Evolutionary conservation across 2,329 filamentous ascomycete species (phyloP).

Genomic region (Scytalidium lignicola): DNA sequence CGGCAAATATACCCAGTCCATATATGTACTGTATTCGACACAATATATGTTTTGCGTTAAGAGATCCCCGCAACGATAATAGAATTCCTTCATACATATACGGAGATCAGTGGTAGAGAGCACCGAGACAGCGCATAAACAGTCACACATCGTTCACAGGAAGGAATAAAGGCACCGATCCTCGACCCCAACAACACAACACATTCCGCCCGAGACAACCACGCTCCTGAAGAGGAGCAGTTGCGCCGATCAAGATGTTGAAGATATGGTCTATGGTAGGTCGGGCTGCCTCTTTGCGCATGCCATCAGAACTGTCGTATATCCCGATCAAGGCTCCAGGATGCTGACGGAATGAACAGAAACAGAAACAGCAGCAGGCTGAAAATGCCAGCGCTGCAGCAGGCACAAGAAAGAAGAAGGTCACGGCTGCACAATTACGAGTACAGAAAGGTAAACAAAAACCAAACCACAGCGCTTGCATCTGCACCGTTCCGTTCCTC

Average conservation of each 20-base stretch:
- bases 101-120: too few species aligned
- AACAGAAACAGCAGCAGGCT: slow-evolving; percentile 95
- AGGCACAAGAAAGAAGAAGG: slow-evolving; percentile 93
- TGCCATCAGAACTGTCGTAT: slow-evolving; percentile 12
- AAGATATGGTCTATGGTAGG: slow-evolving; percentile 99
- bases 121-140: too few species aligned
- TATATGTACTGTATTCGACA: neutral
- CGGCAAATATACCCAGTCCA: neutral
- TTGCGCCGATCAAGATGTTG: slow-evolving; percentile 63
- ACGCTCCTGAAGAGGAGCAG: neutral
- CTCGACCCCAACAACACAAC: neutral
- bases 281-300: slow-evolving; percentile 2
- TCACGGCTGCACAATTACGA: slow-evolving; percentile 89
- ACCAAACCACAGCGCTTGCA: too few species aligned
- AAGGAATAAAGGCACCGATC: neutral
- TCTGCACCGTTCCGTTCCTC: neutral
- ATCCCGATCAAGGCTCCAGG: slow-evolving; percentile 11
- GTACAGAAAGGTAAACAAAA: slow-evolving; percentile 96
- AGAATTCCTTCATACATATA: too few species aligned
- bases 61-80: neutral
- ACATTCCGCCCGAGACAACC: neutral
- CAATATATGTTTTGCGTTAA: neutral
- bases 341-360: slow-evolving; percentile 44
- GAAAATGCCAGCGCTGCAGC: slow-evolving; percentile 71
- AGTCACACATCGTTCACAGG: too few species aligned